Conservation (phyloP, 345 rosid species). For the Eutrema yunnanense region DNA sequence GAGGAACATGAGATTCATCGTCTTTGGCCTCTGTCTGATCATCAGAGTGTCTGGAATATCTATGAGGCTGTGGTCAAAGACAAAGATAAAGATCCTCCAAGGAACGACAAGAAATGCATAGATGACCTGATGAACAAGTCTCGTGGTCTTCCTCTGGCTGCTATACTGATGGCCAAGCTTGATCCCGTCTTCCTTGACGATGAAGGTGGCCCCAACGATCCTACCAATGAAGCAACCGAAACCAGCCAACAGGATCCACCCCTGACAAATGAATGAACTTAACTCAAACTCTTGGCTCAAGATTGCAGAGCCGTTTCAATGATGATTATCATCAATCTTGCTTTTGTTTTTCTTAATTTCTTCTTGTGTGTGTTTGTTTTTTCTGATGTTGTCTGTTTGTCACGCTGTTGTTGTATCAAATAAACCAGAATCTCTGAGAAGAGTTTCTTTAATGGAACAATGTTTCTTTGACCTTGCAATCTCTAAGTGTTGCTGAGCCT, state of each 20-base stretch:
- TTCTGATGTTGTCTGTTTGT: background rate
- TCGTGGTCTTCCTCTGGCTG: constrained; percentile 45
- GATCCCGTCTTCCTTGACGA: constrained; percentile 11
- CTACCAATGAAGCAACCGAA: background rate
- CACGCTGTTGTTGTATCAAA: background rate
- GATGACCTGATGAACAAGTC: constrained; percentile 32
- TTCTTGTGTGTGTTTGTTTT: background rate
- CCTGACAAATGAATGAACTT: background rate
- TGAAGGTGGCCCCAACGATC: background rate
- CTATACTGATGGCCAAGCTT: constrained; percentile 26
- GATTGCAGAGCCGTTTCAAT: background rate
- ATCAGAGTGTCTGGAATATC: constrained; percentile 30
- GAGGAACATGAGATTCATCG: constrained; percentile 29
- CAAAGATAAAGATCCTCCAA: background rate
- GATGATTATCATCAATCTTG: background rate
- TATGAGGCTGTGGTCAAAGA: constrained; percentile 15
- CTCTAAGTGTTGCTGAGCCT: background rate
- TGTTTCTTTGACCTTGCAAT: background rate
- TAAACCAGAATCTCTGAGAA: background rate
- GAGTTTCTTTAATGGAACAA: background rate
- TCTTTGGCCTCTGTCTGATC: constrained; percentile 30
- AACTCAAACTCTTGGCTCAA: background rate
- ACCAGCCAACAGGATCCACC: background rate
- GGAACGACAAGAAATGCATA: constrained; percentile 30
- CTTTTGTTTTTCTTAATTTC: background rate